phyloP scores from a whole-genome alignment of 306 rosid genomes.

The Inga leiocalycina region DNA sequence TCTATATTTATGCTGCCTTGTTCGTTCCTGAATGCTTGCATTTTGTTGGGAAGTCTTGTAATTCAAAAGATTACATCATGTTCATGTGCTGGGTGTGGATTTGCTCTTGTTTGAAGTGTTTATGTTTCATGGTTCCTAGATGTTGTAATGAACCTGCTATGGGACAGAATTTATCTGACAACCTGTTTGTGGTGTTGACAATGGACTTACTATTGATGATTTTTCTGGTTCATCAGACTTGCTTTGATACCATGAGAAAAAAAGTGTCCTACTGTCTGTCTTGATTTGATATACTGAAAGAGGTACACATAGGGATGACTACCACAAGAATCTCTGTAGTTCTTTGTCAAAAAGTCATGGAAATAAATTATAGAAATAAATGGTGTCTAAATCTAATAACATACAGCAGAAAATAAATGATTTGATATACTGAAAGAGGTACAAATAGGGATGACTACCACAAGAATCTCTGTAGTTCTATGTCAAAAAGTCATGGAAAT shows the following conservation, averaged over 20 bases:
- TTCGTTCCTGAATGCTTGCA: constrained; percentile 18
- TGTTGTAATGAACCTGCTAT: not conserved
- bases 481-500: not conserved
- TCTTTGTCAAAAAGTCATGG: not conserved
- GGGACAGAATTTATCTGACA: not conserved
- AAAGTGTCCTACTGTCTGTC: not conserved
- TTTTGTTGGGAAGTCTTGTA: not conserved
- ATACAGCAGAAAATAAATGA: not conserved
- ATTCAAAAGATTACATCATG: not conserved
- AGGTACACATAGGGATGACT: not conserved
- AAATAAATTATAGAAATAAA: not conserved
- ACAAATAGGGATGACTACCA: not conserved
- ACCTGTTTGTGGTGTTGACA: not conserved
- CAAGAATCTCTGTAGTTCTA: not conserved
- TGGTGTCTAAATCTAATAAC: not conserved
- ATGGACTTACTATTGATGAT: not conserved
- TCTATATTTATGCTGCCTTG: constrained; percentile 17
- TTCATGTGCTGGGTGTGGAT: not conserved
- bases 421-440: no score
- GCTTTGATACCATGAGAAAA: not conserved
- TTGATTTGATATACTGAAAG: not conserved
- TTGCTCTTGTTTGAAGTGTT: not conserved
- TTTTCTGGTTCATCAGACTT: not conserved
- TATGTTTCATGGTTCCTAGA: not conserved
- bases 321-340: not conserved